Base-by-base conservation (phyloP, 805 yeast genomes). In the Starmerella vaccinii region DNA sequence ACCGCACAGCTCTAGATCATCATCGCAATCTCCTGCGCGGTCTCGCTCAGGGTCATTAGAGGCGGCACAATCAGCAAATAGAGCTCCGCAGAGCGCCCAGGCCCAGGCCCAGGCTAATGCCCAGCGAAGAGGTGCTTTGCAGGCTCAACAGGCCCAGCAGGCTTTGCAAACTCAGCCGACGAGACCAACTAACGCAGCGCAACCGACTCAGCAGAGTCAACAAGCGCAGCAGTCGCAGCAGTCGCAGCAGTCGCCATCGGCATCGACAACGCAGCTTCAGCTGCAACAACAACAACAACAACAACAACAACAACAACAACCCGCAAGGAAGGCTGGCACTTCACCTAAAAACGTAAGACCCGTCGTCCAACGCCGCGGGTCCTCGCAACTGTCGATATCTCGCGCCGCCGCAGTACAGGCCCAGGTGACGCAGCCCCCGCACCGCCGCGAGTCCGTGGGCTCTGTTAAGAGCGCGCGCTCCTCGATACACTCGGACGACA, bases 181-280 rank as follows among this genome's bases (percentile, higher is more conserved):
- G n/a, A n/a, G n/a, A n/a, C n/a, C n/a, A n/a, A n/a, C n/a, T n/a
- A n/a, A n/a, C n/a, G n/a, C n/a, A n/a, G n/a, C n/a, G n/a, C n/a
- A n/a, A n/a, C n/a, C n/a, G n/a, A n/a, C n/a, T n/a, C n/a, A n/a
- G 16, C 33, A 7, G 33, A 15, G 7, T 15, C 33, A 8, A 16
- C 33, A 15, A 16, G 5, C 33, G 12, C 33, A 6, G 16, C 33
- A 30, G 12, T 5, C 33, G 33, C 18, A 3, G 32, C 21, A 9
- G 57, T 52, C 15, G 49, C 47, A 13, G 60, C 60, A 6, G 60
- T n/a, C n/a, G n/a, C n/a, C n/a, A n/a, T n/a, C n/a, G n/a, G n/a
- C n/a, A n/a, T n/a, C n/a, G n/a, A n/a, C n/a, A n/a, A n/a, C n/a
- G n/a, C n/a, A n/a, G n/a, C 60, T 2, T 57, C 60, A 9, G 37